Percentiles rank a stretch among this genome's conserved stretches.
Conservation (phyloP, 2,329 filamentous ascomycete genomes). For the Diaporthe citrichinensis region DNA sequence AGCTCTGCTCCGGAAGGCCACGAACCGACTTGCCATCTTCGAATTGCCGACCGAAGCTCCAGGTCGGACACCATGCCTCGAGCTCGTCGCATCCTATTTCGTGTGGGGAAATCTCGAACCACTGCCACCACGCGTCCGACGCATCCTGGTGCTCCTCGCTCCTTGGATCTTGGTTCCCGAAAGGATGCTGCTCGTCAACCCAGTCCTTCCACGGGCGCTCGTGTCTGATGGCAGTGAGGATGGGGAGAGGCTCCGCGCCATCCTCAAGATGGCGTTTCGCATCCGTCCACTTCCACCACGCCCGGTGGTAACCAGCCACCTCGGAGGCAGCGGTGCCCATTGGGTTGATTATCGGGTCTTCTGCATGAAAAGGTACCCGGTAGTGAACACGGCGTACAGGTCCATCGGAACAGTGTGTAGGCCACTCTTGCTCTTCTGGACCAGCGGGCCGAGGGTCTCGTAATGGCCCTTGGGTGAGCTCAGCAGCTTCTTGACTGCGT, state of each 20-base stretch:
- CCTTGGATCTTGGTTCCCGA: conserved; percentile 6
- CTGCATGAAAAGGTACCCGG: conserved; percentile 33
- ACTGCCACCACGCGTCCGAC: conserved; percentile 36
- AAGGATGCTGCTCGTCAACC: conserved; percentile 35
- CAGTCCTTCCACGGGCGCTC: conserved; percentile 39
- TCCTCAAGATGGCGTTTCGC: conserved; percentile 19
- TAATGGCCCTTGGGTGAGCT: conserved; percentile 24
- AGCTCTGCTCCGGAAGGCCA: conserved; percentile 31
- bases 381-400: conserved; percentile 33
- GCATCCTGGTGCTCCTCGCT: conserved; percentile 28
- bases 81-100: conserved; percentile 37
- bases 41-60: conserved; percentile 35
- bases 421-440: conserved; percentile 30
- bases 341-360: conserved; percentile 19
- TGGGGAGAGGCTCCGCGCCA: conserved; percentile 26
- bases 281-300: conserved; percentile 37
- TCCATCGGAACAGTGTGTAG: conserved; percentile 34
- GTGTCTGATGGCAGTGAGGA: conserved; percentile 37
- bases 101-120: conserved; percentile 32
- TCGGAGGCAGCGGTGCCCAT: background rate
- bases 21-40: conserved; percentile 17
- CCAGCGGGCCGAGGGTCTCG: conserved; percentile 31
- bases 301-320: conserved; percentile 22
- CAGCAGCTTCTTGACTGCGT: conserved; percentile 30
- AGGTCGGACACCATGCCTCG: conserved; percentile 35